These are phyloP conservation scores for Serendipita sp. DNA, from an alignment of 768 basidiomycete genomes.

Conservation along the genomic window DNA sequence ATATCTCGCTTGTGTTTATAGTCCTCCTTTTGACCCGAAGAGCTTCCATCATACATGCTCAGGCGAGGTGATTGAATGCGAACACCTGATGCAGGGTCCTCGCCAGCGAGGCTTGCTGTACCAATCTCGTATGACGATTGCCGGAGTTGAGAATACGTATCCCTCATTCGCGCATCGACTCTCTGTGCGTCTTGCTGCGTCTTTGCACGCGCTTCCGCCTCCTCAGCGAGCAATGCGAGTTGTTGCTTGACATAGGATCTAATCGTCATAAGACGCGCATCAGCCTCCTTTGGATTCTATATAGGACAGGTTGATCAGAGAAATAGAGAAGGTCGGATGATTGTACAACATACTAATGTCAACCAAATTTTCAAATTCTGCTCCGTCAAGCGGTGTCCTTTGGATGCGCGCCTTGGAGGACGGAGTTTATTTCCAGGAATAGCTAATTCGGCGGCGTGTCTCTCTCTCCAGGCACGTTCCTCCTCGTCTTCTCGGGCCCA, in stretches of 20 bases:
- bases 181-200: conserved; percentile 64
- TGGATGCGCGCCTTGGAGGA: conserved; percentile 15
- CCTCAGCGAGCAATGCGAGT: conserved; percentile 61
- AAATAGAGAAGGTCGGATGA: not conserved
- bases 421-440: not conserved
- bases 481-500: conserved; percentile 56
- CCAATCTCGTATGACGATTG: conserved; percentile 62
- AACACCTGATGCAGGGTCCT: conserved; percentile 45
- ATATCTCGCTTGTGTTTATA: conserved; percentile 51
- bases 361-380: conserved; percentile 70
- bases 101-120: conserved; percentile 24
- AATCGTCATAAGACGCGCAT: conserved; percentile 68
- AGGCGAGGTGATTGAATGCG: conserved; percentile 27
- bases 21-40: not conserved
- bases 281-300: conserved; percentile 82
- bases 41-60: not conserved
- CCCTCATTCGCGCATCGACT: conserved; percentile 60
- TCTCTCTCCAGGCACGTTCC: conserved; percentile 17
- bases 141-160: conserved; percentile 62
- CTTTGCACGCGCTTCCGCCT: conserved; percentile 58
- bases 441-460: not conserved
- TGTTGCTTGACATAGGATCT: conserved; percentile 72
- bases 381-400: conserved; percentile 43
- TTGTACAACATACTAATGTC: conserved; percentile 38
- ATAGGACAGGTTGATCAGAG: not conserved